Evolutionary conservation across 2,329 filamentous ascomycete genomes (phyloP).

Genomic region (Tolypocladium ophioglossoides): DNA sequence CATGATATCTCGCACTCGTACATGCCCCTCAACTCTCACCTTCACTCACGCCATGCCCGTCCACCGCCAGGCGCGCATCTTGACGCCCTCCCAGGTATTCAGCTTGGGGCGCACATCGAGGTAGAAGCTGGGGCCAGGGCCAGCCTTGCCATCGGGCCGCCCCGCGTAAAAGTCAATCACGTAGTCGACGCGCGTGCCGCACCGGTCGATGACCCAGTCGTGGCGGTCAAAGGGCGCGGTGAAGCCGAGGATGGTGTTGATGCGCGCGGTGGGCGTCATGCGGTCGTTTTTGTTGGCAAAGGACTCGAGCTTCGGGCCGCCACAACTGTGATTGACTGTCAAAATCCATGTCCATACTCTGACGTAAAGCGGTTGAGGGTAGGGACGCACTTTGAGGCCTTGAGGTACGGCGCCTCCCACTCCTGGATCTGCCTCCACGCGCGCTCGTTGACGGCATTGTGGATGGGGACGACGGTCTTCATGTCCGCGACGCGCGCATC

Average conservation of each 20-base stretch:
- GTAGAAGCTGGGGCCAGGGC: constrained; percentile 46
- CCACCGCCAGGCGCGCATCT: constrained; percentile 48
- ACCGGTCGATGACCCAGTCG: constrained; percentile 94
- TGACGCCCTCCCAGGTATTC: constrained; percentile 56
- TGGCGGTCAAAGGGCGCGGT: constrained; percentile 87
- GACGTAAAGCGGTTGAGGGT: neutral
- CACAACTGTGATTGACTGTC: constrained; percentile 29
- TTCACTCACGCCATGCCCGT: constrained; percentile 34
- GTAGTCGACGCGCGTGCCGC: constrained; percentile 78
- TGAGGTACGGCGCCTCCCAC: constrained; percentile 67
- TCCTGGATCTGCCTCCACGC: constrained; percentile 86
- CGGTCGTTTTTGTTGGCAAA: constrained; percentile 64
- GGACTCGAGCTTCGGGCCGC: constrained; percentile 71
- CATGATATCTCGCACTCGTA: neutral
- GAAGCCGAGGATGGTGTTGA: constrained; percentile 82
- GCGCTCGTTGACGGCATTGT: constrained; percentile 96
- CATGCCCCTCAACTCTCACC: neutral
- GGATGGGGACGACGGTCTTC: constrained; percentile 87
- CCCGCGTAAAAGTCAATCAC: constrained; percentile 98
- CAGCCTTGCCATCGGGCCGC: constrained; percentile 24
- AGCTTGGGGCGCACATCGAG: constrained; percentile 59
- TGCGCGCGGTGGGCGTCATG: constrained; percentile 71
- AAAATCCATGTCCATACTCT: neutral
- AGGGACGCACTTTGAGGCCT: constrained; percentile 41
- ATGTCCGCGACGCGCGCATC: constrained; percentile 64